Base-by-base conservation (phyloP, 2,329 filamentous ascomycete species). In the Diaporthe sp. region DNA sequence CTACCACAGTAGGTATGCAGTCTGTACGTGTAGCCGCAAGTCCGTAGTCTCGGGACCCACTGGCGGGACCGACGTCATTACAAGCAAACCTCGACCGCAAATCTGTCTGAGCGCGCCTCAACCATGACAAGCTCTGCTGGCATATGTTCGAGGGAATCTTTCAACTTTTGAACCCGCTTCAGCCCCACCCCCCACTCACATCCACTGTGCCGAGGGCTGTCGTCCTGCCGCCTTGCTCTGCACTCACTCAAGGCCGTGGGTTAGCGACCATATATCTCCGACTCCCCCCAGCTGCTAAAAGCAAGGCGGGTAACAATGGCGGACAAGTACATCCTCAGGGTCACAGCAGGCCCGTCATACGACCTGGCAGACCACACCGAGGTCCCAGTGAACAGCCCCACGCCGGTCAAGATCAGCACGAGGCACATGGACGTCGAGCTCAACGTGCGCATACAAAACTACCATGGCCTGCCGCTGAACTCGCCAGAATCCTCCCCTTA, bases 321-420 rank as follows among this genome's bases (percentile, higher is more conserved):
- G 25, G 89, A 93, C 75, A 92, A 94, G 78, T 98, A 97, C 83
- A 89, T 94, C 68, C 89, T 98, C 76, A 91, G 90, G 78, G 92
- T 98, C 72, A 97, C 95, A 0, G 95, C 95, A 1, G 96, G 96
- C 3, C 88, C 94, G 2, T 86, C 87, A 77, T 97, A 98, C 84
- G 91, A 97, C 81, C 83, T 88, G 45, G 83, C 87, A n/a, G 89
- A 89, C n/a, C 95, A 98, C 79, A 85, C 92, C 75, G 86, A 91
- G 38, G 92, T 98, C 13, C 89, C 90, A 4, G 93, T 98, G 82
- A 98, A 98, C 85, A 88, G 87, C 15, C 83, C 92, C 38, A 83
- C 90, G 74, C 89, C 92, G 0, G 81, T 93, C 2, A 86, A 84
- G 33, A 91, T 98, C 78, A 87, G 89, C 30, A 92, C 90, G 60